Evolutionary conservation across 371 early-diverging fungal genomes (phyloP).

Genomic region (Conidiobolus coronatus): DNA sequence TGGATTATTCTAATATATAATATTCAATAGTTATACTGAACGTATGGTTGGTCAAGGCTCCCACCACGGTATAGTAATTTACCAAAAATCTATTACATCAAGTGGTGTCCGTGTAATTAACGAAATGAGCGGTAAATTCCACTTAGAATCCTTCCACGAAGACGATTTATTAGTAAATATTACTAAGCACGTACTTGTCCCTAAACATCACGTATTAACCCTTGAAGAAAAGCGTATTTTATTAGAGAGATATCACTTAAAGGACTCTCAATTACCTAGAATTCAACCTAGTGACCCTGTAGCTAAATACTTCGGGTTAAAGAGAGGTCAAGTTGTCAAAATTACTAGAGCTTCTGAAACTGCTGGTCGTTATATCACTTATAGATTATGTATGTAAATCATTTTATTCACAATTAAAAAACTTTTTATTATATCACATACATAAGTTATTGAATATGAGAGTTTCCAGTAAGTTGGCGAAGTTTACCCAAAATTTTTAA

Average conservation of each 20-base stretch:
- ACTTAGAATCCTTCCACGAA: constrained; percentile 74
- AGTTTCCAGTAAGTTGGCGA: too few relatives aligned
- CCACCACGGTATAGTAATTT: too few relatives aligned
- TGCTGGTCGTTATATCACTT: constrained; percentile 89
- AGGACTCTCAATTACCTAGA: constrained; percentile 89
- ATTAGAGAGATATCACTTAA: constrained; percentile 79
- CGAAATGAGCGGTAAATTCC: too few relatives aligned
- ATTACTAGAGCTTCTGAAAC: constrained; percentile 93
- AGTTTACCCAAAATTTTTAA: too few relatives aligned
- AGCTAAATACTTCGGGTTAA: constrained; percentile 92
- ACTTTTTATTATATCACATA: too few relatives aligned
- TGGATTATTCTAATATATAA: too few relatives aligned
- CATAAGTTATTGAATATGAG: too few relatives aligned
- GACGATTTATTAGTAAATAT: constrained; percentile 95
- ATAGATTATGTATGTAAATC: constrained; percentile 61
- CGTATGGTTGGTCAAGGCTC: too few relatives aligned
- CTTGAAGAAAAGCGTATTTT: constrained; percentile 82
- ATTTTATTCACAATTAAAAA: too few relatives aligned
- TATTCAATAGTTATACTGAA: too few relatives aligned
- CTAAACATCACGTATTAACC: constrained; percentile 78
- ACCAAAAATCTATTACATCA: too few relatives aligned
- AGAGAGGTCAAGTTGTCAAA: constrained; percentile 86
- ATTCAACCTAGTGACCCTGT: constrained; percentile 86
- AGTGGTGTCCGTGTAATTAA: too few relatives aligned
- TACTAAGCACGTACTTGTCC: constrained; percentile 92